phyloP scores from a whole-genome alignment of 1,139 yeast genomes.

The Scheffersomyces illinoinensis region DNA sequence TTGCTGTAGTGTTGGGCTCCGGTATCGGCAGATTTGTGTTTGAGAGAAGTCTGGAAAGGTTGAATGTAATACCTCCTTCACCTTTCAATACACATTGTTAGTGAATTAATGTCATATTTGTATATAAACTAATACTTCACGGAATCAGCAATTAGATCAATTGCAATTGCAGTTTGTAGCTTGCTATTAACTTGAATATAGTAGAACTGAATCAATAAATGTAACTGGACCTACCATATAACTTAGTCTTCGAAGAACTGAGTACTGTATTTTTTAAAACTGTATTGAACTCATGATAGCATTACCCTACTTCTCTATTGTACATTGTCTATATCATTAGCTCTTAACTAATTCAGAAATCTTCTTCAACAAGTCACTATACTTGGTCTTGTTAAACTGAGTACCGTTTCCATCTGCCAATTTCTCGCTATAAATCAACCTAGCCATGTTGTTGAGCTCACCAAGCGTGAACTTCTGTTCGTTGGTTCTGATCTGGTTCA shows the following conservation, averaged over 20 bases:
- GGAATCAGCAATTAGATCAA: background rate
- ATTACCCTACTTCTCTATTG: background rate
- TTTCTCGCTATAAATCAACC: conserved; percentile 52
- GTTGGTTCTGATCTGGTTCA: conserved; percentile 23
- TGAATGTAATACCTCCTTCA: conserved; percentile 24
- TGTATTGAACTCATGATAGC: too few relatives aligned
- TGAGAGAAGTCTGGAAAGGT: conserved; percentile 47
- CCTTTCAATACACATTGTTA: conserved; percentile 9
- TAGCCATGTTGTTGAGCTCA: conserved; percentile 39
- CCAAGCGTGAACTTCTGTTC: conserved; percentile 21
- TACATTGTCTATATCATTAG: background rate
- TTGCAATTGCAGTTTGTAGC: background rate
- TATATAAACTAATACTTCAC: background rate
- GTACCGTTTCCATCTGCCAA: conserved; percentile 43
- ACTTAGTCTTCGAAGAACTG: too few relatives aligned
- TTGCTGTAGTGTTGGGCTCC: conserved; percentile 69
- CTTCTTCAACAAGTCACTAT: conserved; percentile 36
- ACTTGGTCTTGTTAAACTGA: conserved; percentile 40
- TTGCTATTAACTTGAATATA: background rate
- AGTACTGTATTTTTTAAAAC: background rate
- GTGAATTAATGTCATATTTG: background rate
- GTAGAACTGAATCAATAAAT: too few relatives aligned
- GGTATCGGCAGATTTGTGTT: conserved; percentile 69
- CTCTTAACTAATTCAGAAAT: conserved; percentile 9
- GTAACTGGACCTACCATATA: too few relatives aligned